phyloP scores from a whole-genome alignment of 257 asterid species.

The Salvia miltiorrhiza region DNA sequence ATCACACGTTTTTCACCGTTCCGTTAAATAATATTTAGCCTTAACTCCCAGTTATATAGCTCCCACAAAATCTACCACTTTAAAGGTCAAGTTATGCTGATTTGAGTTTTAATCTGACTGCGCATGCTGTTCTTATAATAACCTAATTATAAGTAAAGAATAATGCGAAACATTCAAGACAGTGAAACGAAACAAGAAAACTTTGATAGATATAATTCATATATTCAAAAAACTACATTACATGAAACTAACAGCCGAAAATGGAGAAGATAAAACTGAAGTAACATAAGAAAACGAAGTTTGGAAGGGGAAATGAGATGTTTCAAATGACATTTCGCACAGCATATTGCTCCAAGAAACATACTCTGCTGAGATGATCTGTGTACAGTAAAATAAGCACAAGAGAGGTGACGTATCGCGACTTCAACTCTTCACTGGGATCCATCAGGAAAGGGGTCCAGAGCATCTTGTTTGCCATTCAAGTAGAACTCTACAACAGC shows the following conservation, averaged over 20 bases:
- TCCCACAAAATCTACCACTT: not conserved
- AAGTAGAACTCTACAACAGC: conserved; percentile 76
- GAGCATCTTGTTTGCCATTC: conserved; percentile 68
- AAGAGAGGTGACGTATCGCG: not conserved
- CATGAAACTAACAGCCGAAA: conserved; percentile 17
- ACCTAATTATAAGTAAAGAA: not conserved
- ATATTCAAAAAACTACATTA: conserved; percentile 18
- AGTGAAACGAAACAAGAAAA: not conserved
- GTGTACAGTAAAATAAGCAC: conserved; percentile 13
- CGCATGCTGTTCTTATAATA: not conserved
- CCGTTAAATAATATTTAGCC: not conserved
- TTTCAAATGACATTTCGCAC: conserved; percentile 18
- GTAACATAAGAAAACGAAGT: not conserved
- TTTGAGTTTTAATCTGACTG: not conserved
- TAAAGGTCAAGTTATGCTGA: not conserved
- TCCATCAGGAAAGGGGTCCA: conserved; percentile 74
- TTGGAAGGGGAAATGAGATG: conserved; percentile 7
- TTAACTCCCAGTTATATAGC: not conserved
- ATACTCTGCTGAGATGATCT: conserved; percentile 5
- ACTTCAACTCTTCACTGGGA: conserved; percentile 28
- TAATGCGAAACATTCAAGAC: not conserved
- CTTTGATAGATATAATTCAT: conserved; percentile 1
- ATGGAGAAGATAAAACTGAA: conserved; percentile 8
- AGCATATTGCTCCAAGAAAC: conserved; percentile 12
- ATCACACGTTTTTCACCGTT: not conserved